Conservation (phyloP, 495 filamentous ascomycete genomes). For the Ramalina peruviana region DNA sequence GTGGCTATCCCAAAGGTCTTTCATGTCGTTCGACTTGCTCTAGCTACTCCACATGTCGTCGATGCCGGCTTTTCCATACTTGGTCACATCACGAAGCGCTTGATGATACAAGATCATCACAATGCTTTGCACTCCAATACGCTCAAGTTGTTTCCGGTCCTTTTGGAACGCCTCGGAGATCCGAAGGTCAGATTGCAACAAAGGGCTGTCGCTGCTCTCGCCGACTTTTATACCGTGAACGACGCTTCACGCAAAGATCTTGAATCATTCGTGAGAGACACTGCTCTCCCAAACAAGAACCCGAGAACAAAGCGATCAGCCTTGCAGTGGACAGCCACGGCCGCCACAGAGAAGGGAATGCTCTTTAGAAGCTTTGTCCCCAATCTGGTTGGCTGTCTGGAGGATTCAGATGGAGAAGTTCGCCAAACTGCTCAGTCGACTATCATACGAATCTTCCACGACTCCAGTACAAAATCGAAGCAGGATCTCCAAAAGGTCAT, state of each 20-base stretch:
- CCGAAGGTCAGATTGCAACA: constrained; percentile 66
- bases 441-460: constrained; percentile 75
- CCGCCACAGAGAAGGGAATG: constrained; percentile 57
- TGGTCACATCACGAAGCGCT: constrained; percentile 68
- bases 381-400: constrained; percentile 66
- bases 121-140: constrained; percentile 49
- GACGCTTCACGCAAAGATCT: constrained; percentile 51
- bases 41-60: constrained; percentile 58
- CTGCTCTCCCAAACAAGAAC: constrained; percentile 64
- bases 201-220: constrained; percentile 56
- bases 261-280: constrained; percentile 65
- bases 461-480: constrained; percentile 70
- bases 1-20: constrained; percentile 56
- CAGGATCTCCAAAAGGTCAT: constrained; percentile 76
- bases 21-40: constrained; percentile 54
- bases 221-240: constrained; percentile 47
- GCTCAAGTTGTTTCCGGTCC: constrained; percentile 49
- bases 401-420: constrained; percentile 78
- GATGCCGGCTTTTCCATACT: constrained; percentile 72
- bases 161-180: constrained; percentile 80
- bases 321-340: constrained; percentile 62
- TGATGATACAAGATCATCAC: constrained; percentile 68
- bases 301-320: constrained; percentile 67
- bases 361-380: constrained; percentile 74
- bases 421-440: constrained; percentile 69